phyloP scores from a whole-genome alignment of 306 rosid genomes.

The Crotalaria pallida region DNA sequence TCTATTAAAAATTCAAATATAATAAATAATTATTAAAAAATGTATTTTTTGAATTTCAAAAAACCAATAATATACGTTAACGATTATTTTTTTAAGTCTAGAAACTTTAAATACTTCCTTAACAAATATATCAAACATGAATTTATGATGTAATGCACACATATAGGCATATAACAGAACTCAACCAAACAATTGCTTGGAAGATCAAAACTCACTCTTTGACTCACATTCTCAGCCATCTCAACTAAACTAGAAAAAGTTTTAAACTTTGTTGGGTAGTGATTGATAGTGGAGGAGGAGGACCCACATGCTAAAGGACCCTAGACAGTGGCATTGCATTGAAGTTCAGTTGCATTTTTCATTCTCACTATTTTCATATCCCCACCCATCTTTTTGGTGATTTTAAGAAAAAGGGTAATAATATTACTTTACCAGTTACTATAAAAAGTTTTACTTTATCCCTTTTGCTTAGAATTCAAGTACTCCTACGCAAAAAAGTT shows the following conservation, averaged over 20 bases:
- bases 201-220: neutral
- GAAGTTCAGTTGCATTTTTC: conserved; percentile 16
- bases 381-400: conserved; percentile 17
- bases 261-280: conserved; percentile 20
- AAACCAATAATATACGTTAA: no score
- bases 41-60: no score
- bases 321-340: neutral
- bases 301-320: conserved; percentile 35
- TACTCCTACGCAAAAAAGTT: conserved; percentile 12
- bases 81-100: no score
- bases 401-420: conserved; percentile 3
- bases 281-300: conserved; percentile 27
- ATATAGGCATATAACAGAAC: no score
- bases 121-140: no score
- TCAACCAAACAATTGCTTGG: neutral
- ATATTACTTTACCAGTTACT: neutral
- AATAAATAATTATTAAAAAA: no score
- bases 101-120: no score
- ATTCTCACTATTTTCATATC: conserved; percentile 21
- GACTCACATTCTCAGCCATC: conserved; percentile 13
- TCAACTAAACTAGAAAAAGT: no score
- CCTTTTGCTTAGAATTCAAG: conserved; percentile 45
- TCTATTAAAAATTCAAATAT: no score
- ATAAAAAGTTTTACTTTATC: conserved; percentile 17
- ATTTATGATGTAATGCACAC: no score